Conservation (phyloP, 106 monocot species). For the Triglochin maritima region DNA sequence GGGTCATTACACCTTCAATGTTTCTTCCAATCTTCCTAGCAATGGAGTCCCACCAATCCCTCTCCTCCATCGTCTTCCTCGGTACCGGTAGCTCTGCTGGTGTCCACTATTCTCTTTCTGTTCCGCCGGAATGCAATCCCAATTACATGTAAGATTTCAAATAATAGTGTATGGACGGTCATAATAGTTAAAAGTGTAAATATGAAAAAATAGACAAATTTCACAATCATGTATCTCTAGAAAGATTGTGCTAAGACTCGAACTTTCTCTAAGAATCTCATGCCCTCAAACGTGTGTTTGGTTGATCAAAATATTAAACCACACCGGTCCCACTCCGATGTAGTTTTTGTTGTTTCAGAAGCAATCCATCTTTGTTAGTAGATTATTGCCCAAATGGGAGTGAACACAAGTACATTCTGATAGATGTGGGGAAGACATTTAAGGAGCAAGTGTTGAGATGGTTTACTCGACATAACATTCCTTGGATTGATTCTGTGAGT, state of each 20-base stretch:
- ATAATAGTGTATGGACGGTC: too few species aligned
- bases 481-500: conserved; percentile 87
- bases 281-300: too few species aligned
- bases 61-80: conserved; percentile 75
- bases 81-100: conserved; percentile 92
- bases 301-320: too few species aligned
- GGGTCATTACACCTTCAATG: too few species aligned
- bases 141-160: conserved; percentile 37
- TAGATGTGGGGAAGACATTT: conserved; percentile 92
- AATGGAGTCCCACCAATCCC: background rate
- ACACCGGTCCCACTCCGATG: too few species aligned
- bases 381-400: conserved; percentile 50
- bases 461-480: conserved; percentile 88
- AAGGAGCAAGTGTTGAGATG: conserved; percentile 95
- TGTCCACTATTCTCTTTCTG: conserved; percentile 48
- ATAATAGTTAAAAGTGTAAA: too few species aligned
- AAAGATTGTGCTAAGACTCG: too few species aligned
- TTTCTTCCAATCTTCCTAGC: too few species aligned
- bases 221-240: too few species aligned
- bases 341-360: conserved; percentile 23
- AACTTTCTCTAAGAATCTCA: too few species aligned
- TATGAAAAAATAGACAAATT: too few species aligned
- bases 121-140: conserved; percentile 53
- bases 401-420: conserved; percentile 63
- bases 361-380: conserved; percentile 81